These are phyloP conservation scores for Avena eriantha DNA, from an alignment of 176 grass and related monocot species.

Conservation along the genomic window DNA sequence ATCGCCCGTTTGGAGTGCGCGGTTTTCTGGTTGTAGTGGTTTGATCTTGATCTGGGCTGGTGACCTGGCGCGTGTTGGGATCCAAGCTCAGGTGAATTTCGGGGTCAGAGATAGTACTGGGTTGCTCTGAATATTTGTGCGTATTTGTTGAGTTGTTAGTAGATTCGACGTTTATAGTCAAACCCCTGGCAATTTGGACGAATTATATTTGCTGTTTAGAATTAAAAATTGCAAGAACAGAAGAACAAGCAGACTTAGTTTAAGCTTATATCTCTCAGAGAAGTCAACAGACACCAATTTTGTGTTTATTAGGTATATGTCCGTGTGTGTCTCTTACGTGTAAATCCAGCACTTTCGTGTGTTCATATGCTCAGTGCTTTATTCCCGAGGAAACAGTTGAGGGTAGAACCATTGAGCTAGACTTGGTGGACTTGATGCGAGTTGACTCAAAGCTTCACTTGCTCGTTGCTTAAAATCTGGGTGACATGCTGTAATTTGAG, in stretches of 20 bases:
- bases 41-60: conserved; percentile 30
- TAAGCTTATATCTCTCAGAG: background rate
- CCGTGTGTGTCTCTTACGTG: background rate
- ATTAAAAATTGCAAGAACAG: background rate
- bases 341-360: background rate
- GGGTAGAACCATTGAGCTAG: background rate
- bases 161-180: background rate
- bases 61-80: background rate
- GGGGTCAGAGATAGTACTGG: background rate
- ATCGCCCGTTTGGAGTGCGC: background rate
- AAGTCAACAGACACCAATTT: background rate
- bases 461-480: conserved; percentile 27
- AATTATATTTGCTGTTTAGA: background rate
- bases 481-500: conserved; percentile 5
- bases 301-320: background rate
- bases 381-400: background rate
- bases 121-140: background rate
- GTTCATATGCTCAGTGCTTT: background rate
- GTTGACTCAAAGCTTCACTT: conserved; percentile 31
- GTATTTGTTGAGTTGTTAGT: background rate
- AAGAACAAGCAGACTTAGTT: background rate
- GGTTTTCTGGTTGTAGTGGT: background rate
- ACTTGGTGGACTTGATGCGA: conserved; percentile 9
- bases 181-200: background rate
- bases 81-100: background rate